These are phyloP conservation scores for Hortiboletus rubellus DNA, from an alignment of 1,284 basidiomycete species.

Conservation along the genomic window DNA sequence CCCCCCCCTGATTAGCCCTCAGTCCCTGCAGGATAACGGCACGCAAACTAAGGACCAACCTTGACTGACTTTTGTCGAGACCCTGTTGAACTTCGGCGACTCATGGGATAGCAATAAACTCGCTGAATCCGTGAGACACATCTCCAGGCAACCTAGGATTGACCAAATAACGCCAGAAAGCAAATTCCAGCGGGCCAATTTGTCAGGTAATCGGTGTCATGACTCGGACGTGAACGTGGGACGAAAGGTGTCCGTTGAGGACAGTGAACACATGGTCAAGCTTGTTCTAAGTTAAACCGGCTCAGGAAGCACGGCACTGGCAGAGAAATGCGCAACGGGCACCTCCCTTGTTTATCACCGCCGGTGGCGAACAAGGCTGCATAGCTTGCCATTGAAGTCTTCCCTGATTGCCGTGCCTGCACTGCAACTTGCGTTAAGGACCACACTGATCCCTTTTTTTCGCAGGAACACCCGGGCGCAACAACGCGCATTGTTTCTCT, in stretches of 20 bases:
- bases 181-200: neutral
- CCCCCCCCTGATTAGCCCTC: slow-evolving; percentile 62
- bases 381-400: neutral
- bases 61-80: slow-evolving; percentile 29
- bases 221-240: slow-evolving; percentile 5
- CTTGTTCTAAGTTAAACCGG: neutral
- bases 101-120: slow-evolving; percentile 23
- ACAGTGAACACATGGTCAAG: neutral
- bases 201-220: slow-evolving; percentile 7
- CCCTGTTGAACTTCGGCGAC: slow-evolving; percentile 30
- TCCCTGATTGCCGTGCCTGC: no score
- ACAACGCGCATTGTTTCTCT: neutral
- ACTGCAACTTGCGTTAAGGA: no score
- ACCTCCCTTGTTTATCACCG: neutral
- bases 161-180: slow-evolving; percentile 9
- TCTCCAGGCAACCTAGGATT: slow-evolving; percentile 8
- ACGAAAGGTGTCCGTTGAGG: neutral
- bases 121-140: slow-evolving; percentile 9
- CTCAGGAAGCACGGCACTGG: neutral
- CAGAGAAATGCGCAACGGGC: neutral
- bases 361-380: neutral
- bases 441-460: no score
- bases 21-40: slow-evolving; percentile 66
- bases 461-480: neutral
- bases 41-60: slow-evolving; percentile 10